A percentile compares a stretch with the other conserved stretches of the same genome.
Conservation (phyloP, 2,329 filamentous ascomycete species). For the Talaromyces sp. region DNA sequence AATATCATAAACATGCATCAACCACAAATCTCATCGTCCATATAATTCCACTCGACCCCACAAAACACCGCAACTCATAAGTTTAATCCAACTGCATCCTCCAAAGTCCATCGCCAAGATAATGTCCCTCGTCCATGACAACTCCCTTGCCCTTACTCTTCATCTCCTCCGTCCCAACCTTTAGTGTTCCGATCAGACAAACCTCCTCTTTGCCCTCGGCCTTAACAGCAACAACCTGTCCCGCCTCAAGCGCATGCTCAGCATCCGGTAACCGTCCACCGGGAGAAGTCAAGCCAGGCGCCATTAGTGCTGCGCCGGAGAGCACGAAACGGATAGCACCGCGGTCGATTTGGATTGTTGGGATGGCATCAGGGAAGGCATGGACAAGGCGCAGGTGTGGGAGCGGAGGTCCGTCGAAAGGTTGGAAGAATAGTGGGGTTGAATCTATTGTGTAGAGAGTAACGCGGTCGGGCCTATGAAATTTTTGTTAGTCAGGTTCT, state of each 20-base stretch:
- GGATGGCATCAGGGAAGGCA: slow-evolving; percentile 82
- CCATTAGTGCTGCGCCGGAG: slow-evolving; percentile 92
- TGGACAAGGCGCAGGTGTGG: slow-evolving; percentile 90
- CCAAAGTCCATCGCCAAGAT: slow-evolving; percentile 92
- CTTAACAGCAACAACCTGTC: slow-evolving; percentile 82
- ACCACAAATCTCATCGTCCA: background rate
- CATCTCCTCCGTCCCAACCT: slow-evolving; percentile 84
- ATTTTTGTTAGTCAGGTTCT: slow-evolving; percentile 5
- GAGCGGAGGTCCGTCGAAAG: slow-evolving; percentile 73
- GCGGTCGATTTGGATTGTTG: slow-evolving; percentile 84
- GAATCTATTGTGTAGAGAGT: slow-evolving; percentile 82
- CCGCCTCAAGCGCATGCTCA: slow-evolving; percentile 69
- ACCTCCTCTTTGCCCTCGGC: slow-evolving; percentile 93
- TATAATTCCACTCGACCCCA: background rate
- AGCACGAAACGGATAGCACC: slow-evolving; percentile 97
- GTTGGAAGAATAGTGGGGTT: slow-evolving; percentile 88
- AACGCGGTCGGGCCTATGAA: slow-evolving; percentile 73
- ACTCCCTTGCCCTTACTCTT: slow-evolving; percentile 93
- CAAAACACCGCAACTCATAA: background rate
- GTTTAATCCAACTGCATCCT: slow-evolving; percentile 62
- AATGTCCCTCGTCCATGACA: slow-evolving; percentile 92
- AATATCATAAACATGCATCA: background rate
- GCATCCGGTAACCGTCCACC: slow-evolving; percentile 76
- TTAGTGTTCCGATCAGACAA: slow-evolving; percentile 82
- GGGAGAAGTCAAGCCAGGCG: slow-evolving; percentile 81